Percentiles rank a stretch among this genome's conserved stretches.
Conservation (phyloP, 1,139 yeast genomes). For the Blastobotrys arbuscula region DNA sequence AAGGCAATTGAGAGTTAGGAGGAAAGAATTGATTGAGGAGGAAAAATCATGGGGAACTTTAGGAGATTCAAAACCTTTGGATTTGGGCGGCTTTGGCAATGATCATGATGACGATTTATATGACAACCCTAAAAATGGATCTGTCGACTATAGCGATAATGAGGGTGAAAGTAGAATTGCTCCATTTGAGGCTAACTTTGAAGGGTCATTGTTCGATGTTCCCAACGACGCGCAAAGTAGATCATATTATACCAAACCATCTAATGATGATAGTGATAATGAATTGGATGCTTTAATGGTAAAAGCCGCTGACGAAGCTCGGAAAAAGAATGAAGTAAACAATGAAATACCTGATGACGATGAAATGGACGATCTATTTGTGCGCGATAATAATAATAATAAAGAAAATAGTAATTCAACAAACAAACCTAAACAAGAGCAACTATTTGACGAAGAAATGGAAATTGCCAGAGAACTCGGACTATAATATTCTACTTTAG, state of each 20-base stretch:
- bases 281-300: not conserved
- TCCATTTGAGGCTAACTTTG: not conserved
- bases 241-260: constrained; percentile 9
- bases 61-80: not conserved
- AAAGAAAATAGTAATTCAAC: not conserved
- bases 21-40: constrained; percentile 30
- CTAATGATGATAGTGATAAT: constrained; percentile 7
- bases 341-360: not conserved
- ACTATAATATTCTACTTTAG: no score
- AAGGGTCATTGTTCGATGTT: constrained; percentile 3
- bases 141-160: not conserved
- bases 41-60: constrained; percentile 22
- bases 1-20: constrained; percentile 24
- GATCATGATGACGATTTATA: not conserved
- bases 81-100: not conserved
- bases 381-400: not conserved
- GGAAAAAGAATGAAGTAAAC: not conserved
- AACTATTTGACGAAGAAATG: constrained; percentile 13
- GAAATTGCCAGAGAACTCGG: constrained; percentile 18
- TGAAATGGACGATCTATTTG: not conserved
- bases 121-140: not conserved
- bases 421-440: not conserved
- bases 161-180: not conserved
- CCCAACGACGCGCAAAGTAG: not conserved
- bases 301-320: not conserved